Evolutionary conservation across 371 early-diverging fungal species (phyloP).

Genomic region (Apophysomyces ossiformis): DNA sequence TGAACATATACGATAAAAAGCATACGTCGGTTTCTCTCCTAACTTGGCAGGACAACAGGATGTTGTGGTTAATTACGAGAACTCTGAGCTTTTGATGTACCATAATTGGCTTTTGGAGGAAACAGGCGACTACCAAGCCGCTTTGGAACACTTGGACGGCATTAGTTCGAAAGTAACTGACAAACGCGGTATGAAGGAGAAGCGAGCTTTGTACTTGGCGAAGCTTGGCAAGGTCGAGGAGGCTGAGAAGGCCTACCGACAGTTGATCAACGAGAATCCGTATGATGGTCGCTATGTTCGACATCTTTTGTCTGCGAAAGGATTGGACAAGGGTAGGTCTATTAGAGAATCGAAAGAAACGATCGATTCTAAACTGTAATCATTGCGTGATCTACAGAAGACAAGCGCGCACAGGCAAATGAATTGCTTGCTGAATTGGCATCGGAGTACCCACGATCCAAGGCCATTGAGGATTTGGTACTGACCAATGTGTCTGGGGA

Average conservation of each 20-base stretch:
- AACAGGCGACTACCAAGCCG: conserved; percentile 72
- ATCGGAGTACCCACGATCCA: conserved; percentile 81
- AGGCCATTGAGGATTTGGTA: conserved; percentile 75
- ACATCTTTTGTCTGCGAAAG: conserved; percentile 63
- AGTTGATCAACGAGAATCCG: conserved; percentile 81
- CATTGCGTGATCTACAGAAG: not conserved
- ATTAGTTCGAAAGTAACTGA: conserved; percentile 79
- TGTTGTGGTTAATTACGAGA: conserved; percentile 66
- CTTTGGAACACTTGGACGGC: conserved; percentile 76
- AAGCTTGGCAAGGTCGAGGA: conserved; percentile 70
- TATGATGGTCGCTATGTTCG: conserved; percentile 76
- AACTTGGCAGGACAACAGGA: conserved; percentile 33
- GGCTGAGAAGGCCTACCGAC: conserved; percentile 76
- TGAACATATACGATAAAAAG: not conserved
- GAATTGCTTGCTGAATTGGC: conserved; percentile 64
- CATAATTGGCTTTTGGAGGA: conserved; percentile 81
- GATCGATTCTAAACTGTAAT: too few relatives aligned
- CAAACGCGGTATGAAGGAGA: conserved; percentile 70
- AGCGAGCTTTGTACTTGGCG: conserved; percentile 71
- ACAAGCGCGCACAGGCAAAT: conserved; percentile 28
- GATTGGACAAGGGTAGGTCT: conserved; percentile 36
- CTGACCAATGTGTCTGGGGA: conserved; percentile 78
- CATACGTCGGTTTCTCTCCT: not conserved
- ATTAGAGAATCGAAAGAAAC: not conserved
- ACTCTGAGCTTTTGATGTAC: conserved; percentile 81